phyloP scores from a whole-genome alignment of 495 filamentous ascomycete species.

The Penicillium subrubescens region DNA sequence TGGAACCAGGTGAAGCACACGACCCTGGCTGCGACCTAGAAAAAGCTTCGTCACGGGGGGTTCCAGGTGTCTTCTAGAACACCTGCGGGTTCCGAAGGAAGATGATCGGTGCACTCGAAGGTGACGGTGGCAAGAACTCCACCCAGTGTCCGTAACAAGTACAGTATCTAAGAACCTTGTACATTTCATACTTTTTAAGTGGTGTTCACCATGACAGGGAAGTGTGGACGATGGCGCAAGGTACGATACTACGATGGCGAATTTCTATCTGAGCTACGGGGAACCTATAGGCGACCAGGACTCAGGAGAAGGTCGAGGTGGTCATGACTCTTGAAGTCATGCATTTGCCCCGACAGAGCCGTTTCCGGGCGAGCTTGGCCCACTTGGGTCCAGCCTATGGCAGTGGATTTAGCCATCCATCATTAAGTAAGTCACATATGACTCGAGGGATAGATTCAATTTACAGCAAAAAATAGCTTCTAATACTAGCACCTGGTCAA shows the following conservation, averaged over 20 bases:
- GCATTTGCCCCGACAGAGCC: not conserved
- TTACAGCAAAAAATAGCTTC: not conserved
- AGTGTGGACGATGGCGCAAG: not conserved
- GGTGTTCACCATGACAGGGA: not conserved
- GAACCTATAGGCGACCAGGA: not conserved
- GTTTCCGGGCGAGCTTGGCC: constrained; percentile 7
- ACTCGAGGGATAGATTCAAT: not conserved
- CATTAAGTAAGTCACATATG: not conserved
- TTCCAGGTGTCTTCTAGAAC: constrained; percentile 37
- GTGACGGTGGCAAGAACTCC: constrained; percentile 17
- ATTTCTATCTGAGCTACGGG: no score
- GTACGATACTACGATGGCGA: not conserved
- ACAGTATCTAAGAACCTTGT: not conserved
- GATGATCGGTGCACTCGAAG: constrained; percentile 19
- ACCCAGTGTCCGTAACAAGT: not conserved
- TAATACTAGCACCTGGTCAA: not conserved
- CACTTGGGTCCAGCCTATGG: not conserved
- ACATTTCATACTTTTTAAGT: not conserved
- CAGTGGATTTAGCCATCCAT: not conserved
- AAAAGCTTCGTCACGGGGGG: constrained; percentile 20
- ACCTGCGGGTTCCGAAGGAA: constrained; percentile 6
- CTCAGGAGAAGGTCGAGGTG: not conserved
- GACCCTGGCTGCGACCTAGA: constrained; percentile 10
- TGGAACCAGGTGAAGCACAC: constrained; percentile 6
- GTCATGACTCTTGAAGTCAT: constrained; percentile 6